Evolutionary conservation across 768 basidiomycete genomes (phyloP).

Genomic region (Dacryopinax spathularia): DNA sequence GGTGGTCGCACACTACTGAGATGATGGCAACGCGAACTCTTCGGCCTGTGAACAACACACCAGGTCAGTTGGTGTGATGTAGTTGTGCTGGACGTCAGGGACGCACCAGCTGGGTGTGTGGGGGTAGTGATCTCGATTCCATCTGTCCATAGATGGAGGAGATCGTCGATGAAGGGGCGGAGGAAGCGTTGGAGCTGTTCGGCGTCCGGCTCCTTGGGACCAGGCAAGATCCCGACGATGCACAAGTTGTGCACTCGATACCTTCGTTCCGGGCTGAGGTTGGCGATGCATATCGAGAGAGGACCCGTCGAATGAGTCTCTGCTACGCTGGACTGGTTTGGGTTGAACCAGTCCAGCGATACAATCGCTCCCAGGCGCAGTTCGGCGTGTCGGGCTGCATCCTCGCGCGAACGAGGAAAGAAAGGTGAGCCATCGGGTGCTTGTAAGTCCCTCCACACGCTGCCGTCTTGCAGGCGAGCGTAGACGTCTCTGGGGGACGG

Average conservation of each 20-base stretch:
- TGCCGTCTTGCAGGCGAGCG: slow-evolving; percentile 21
- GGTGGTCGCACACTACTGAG: background rate
- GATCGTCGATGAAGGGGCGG: background rate
- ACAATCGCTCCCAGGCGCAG: background rate
- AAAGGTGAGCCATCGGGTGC: slow-evolving; percentile 20
- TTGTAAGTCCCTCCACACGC: slow-evolving; percentile 16
- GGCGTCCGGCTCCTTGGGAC: background rate
- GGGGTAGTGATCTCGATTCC: background rate
- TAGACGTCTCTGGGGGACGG: slow-evolving; percentile 10
- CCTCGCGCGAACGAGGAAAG: slow-evolving; percentile 17
- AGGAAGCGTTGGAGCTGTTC: background rate
- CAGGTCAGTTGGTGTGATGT: too few relatives aligned
- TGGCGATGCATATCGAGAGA: background rate
- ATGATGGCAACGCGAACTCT: background rate
- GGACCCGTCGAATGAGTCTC: background rate
- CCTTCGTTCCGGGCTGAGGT: background rate
- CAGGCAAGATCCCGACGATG: background rate
- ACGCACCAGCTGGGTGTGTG: background rate
- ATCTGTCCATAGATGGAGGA: background rate
- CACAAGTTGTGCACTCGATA: background rate
- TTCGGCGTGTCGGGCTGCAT: slow-evolving; percentile 20
- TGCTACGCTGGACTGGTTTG: background rate
- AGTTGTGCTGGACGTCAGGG: background rate
- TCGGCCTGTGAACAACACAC: background rate
- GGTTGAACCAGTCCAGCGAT: slow-evolving; percentile 1